A percentile compares a stretch with the other conserved stretches of the same genome.
phyloP scores from a whole-genome alignment of 106 monocot genomes.

The Platanthera zijinensis region DNA sequence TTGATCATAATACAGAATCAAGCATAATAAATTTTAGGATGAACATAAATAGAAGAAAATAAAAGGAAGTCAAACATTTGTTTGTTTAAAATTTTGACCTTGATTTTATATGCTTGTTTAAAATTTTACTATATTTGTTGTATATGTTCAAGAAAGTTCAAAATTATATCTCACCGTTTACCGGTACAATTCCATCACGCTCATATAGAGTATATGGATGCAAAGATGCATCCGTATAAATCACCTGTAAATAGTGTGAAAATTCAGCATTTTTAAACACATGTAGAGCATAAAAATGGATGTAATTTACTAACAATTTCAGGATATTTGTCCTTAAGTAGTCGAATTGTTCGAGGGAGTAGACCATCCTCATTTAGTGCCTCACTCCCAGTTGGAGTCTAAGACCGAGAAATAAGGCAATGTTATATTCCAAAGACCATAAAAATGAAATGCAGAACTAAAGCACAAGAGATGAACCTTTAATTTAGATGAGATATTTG shows the following conservation, averaged over 20 bases:
- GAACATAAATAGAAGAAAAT: neutral
- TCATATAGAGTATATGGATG: slow-evolving; percentile 97
- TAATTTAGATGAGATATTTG: slow-evolving; percentile 91
- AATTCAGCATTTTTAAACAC: neutral
- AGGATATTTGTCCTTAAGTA: slow-evolving; percentile 91
- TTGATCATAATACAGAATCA: neutral
- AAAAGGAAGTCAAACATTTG: neutral
- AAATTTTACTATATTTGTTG: no score
- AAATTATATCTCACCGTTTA: slow-evolving; percentile 65
- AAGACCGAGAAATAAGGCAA: slow-evolving; percentile 14
- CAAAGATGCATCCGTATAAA: slow-evolving; percentile 97
- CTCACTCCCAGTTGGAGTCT: slow-evolving; percentile 91
- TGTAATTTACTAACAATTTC: slow-evolving; percentile 59
- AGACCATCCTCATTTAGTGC: slow-evolving; percentile 95
- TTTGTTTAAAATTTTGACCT: no score
- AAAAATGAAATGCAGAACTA: neutral
- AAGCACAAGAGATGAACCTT: slow-evolving; percentile 40
- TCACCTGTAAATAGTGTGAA: slow-evolving; percentile 37
- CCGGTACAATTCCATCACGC: slow-evolving; percentile 95
- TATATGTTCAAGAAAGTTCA: neutral
- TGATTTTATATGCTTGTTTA: no score
- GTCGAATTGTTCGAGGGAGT: slow-evolving; percentile 78
- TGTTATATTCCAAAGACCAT: neutral
- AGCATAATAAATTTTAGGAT: neutral
- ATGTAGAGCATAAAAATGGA: neutral